Base-by-base conservation (phyloP, 768 basidiomycete genomes). In the Mycena albidolilacea region DNA sequence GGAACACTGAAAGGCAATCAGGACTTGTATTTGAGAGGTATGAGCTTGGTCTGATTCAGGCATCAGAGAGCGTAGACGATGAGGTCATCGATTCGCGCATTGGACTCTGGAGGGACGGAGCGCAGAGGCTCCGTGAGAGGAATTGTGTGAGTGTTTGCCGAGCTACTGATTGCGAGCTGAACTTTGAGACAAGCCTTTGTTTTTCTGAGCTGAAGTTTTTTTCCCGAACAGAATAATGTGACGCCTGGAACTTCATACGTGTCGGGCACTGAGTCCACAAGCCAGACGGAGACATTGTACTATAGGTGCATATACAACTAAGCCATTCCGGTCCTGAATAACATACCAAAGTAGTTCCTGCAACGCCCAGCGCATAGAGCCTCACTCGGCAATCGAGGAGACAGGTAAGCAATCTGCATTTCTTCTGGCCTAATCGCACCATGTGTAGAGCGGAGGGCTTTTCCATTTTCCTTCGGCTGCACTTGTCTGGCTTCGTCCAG, bases 401-500 rank as follows among this genome's bases (percentile, higher is more conserved):
- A 73, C n/a, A 74, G 71, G 77, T 77, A 23, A 37, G 38, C 35
- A 30, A 38, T 43, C 30, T 44, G n/a, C 7, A 23, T 19, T 35
- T 75, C n/a, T 17, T 48, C 2, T 8, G 19, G n/a, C 17, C 57
- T 46, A 48, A 61, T 46, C 21, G 5, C 6, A 6, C 0, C 11
- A 41, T 8, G 23, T 54, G n/a, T 62, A 81, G 80, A 61, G 58
- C 73, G 2, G 65, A 77, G 44, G 77, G 77, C 63, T 78, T 78
- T 52, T 83, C 84, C 8, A 76, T 88, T 41, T 64, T 85, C 30
- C 69, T 84, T 0, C 85, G 86, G 11, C 83, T 89, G 52, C 87
- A 88, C 58, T 44, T 69, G 0, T 83, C 80, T 0, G 76, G 78
- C 37, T 82, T 84, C 76, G 67, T 81, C 11, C 89, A 89, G 64